A percentile compares a stretch with the other conserved stretches of the same genome.
Conservation (phyloP, 192 early-diverging fungal species). For the Rhizophagus sp. region DNA sequence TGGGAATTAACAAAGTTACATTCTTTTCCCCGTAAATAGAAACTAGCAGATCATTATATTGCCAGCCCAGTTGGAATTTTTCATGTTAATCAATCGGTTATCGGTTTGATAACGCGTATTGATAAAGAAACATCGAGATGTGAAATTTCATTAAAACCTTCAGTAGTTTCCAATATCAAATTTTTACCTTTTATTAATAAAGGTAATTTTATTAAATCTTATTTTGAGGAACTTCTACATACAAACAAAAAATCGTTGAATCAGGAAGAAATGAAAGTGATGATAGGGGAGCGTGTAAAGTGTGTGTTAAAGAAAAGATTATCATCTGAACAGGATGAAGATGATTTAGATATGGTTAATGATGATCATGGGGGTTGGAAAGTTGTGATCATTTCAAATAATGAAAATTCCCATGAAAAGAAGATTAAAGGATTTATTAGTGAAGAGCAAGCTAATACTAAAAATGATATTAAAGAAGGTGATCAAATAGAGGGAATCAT, state of each 20-base stretch:
- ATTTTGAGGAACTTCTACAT: conserved; percentile 52
- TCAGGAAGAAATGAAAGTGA: conserved; percentile 39
- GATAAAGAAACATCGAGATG: conserved; percentile 51
- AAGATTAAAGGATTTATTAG: conserved; percentile 62
- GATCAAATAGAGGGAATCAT: conserved; percentile 56
- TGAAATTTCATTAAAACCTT: conserved; percentile 70
- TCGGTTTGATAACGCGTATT: conserved; percentile 58
- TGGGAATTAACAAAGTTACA: not conserved
- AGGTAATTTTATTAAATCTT: conserved; percentile 52
- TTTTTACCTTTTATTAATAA: conserved; percentile 42
- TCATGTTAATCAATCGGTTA: conserved; percentile 67
- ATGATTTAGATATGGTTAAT: not conserved
- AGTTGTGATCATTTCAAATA: not conserved
- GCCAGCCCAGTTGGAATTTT: conserved; percentile 55
- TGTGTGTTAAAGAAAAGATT: conserved; percentile 49
- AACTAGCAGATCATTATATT: conserved; percentile 61
- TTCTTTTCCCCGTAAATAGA: not conserved
- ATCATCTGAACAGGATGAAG: conserved; percentile 13
- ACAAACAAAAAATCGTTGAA: conserved; percentile 31
- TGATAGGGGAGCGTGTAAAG: conserved; percentile 51
- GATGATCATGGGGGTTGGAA: conserved; percentile 33
- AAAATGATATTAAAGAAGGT: conserved; percentile 49
- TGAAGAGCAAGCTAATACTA: conserved; percentile 52
- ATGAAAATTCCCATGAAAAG: conserved; percentile 39
- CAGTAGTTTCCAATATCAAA: conserved; percentile 43